Evolutionary conservation across 345 rosid species (phyloP).

Genomic region (Eucalyptus camaldulensis): DNA sequence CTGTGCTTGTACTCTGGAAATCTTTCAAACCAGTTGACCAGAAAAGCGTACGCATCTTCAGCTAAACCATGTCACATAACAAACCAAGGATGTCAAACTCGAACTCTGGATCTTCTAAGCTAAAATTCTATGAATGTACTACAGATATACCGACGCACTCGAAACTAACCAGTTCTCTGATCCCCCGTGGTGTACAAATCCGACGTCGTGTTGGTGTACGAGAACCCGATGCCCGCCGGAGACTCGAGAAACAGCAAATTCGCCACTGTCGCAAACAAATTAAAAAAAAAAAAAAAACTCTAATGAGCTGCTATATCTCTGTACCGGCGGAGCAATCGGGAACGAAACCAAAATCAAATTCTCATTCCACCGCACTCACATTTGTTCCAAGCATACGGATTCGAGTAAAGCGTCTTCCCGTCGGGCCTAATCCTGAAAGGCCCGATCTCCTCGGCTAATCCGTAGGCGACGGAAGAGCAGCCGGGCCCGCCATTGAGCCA

Average conservation of each 20-base stretch:
- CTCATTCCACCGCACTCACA: slow-evolving; percentile 9
- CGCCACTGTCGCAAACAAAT: slow-evolving; percentile 44
- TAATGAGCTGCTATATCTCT: not conserved
- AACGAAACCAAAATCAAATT: not conserved
- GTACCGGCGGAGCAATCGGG: not conserved
- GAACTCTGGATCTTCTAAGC: not conserved
- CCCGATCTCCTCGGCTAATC: slow-evolving; percentile 82
- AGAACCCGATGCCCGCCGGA: slow-evolving; percentile 97
- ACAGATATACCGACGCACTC: not conserved
- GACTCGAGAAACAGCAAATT: slow-evolving; percentile 88
- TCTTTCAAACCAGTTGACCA: slow-evolving; percentile 84
- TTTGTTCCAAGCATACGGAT: slow-evolving; percentile 77
- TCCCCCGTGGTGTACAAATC: slow-evolving; percentile 85
- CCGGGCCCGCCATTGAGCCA: slow-evolving; percentile 99
- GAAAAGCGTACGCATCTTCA: slow-evolving; percentile 78
- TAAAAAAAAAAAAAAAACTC: not conserved
- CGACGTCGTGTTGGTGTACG: slow-evolving; percentile 70
- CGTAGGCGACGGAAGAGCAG: slow-evolving; percentile 82
- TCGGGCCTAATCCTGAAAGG: slow-evolving; percentile 70
- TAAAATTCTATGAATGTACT: not conserved
- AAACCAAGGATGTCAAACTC: not conserved
- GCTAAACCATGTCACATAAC: slow-evolving; percentile 29
- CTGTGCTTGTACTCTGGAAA: slow-evolving; percentile 92
- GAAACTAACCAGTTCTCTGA: slow-evolving; percentile 59
- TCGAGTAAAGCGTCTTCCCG: slow-evolving; percentile 63